These are phyloP conservation scores for Juglanconis sp. DNA, from an alignment of 2,329 filamentous ascomycete species.

Conservation along the genomic window DNA sequence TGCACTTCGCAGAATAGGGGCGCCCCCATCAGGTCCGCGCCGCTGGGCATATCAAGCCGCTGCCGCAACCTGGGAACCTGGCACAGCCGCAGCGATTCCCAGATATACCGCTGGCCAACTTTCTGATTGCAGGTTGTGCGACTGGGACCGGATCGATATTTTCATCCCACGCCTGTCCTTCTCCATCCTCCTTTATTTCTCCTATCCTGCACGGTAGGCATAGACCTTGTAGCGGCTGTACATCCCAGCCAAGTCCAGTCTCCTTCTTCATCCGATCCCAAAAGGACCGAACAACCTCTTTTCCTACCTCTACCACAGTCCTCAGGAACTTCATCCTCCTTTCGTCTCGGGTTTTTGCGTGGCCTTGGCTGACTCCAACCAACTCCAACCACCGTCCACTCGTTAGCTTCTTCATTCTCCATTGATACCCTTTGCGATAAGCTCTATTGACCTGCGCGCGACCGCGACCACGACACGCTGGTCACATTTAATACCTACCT, in stretches of 20 bases:
- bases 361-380: constrained; percentile 3
- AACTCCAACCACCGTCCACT: constrained; percentile 7
- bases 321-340: neutral
- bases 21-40: too few species aligned
- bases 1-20: too few species aligned
- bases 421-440: neutral
- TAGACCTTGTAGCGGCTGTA: neutral
- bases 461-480: neutral
- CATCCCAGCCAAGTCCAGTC: neutral
- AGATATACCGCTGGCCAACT: too few species aligned
- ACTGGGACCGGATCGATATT: neutral
- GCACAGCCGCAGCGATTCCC: too few species aligned
- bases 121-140: too few species aligned
- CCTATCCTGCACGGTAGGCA: neutral
- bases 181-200: constrained; percentile 2
- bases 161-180: neutral
- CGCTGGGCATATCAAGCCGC: too few species aligned
- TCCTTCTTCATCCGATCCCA: neutral
- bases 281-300: neutral
- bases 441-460: constrained; percentile 1
- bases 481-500: neutral
- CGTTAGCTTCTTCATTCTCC: constrained; percentile 11
- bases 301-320: neutral
- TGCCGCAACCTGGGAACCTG: too few species aligned
- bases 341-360: constrained; percentile 4